phyloP scores from a whole-genome alignment of 805 yeast species.

The Lipomyces chichibuensis region DNA sequence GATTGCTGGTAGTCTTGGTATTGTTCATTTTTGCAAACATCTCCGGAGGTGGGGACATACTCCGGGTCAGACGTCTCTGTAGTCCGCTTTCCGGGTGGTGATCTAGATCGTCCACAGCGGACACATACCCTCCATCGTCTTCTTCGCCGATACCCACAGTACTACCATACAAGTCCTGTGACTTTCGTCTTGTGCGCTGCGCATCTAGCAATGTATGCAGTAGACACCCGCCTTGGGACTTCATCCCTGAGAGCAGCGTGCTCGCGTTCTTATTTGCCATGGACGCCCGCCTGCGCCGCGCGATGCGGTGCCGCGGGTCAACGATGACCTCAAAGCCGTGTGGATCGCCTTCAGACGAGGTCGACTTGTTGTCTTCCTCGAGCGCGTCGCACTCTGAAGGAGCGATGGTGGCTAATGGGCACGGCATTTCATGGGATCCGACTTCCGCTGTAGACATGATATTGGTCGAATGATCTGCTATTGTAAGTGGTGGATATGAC shows the following conservation, averaged over 20 bases:
- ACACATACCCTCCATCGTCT: slow-evolving; percentile 6
- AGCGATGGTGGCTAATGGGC: not conserved
- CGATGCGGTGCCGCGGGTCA: slow-evolving; percentile 16
- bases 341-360: slow-evolving; percentile 5
- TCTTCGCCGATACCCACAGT: not conserved
- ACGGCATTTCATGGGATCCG: not conserved
- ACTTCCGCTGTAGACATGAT: not conserved
- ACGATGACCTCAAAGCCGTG: slow-evolving; percentile 22
- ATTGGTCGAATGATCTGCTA: not conserved
- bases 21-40: not conserved
- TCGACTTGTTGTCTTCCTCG: slow-evolving; percentile 2
- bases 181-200: slow-evolving; percentile 27
- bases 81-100: not conserved
- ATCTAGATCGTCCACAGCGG: not conserved
- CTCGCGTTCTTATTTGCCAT: slow-evolving; percentile 3
- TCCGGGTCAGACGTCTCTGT: not conserved
- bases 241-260: slow-evolving; percentile 9
- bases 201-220: slow-evolving; percentile 30
- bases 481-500: not conserved
- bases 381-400: not conserved
- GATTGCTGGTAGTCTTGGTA: not conserved
- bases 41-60: slow-evolving; percentile 14
- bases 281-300: slow-evolving; percentile 29
- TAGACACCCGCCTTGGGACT: slow-evolving; percentile 26
- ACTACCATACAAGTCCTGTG: slow-evolving; percentile 8